These are phyloP conservation scores for Oxytropis ochrocephala DNA, from an alignment of 306 rosid species.

Conservation along the genomic window DNA sequence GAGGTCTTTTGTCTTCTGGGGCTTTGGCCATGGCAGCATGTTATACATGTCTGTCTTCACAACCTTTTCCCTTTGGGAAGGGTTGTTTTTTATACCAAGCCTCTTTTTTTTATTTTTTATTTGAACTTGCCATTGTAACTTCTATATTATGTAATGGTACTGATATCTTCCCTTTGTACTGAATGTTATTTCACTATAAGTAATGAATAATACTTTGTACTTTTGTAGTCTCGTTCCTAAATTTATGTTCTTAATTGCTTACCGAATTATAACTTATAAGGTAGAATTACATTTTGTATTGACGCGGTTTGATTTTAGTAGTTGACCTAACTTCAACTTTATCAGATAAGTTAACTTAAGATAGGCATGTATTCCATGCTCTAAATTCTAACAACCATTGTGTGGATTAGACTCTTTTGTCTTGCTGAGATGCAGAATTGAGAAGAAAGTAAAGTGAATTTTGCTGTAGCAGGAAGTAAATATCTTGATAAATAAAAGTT, in stretches of 20 bases:
- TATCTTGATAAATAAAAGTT: no score
- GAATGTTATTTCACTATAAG: constrained; percentile 24
- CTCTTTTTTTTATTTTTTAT: constrained; percentile 39
- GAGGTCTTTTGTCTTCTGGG: constrained; percentile 52
- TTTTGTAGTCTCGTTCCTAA: constrained; percentile 1
- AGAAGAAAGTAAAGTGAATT: background rate
- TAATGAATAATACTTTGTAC: constrained; percentile 36
- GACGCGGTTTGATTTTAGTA: background rate
- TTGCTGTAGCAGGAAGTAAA: background rate
- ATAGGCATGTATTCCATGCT: background rate
- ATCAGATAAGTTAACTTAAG: background rate
- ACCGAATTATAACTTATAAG: no score
- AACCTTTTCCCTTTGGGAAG: constrained; percentile 30
- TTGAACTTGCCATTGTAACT: constrained; percentile 38
- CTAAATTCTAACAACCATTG: background rate
- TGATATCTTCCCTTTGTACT: constrained; percentile 41
- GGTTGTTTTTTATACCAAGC: constrained; percentile 57
- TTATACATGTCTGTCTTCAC: constrained; percentile 63
- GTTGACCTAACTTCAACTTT: background rate
- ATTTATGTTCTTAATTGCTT: background rate
- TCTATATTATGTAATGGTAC: constrained; percentile 20
- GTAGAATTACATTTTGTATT: no score
- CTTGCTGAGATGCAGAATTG: background rate
- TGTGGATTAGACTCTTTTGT: background rate
- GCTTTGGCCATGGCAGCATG: constrained; percentile 75